phyloP scores from a whole-genome alignment of 345 rosid species.

The Gossypium mustelinum region DNA sequence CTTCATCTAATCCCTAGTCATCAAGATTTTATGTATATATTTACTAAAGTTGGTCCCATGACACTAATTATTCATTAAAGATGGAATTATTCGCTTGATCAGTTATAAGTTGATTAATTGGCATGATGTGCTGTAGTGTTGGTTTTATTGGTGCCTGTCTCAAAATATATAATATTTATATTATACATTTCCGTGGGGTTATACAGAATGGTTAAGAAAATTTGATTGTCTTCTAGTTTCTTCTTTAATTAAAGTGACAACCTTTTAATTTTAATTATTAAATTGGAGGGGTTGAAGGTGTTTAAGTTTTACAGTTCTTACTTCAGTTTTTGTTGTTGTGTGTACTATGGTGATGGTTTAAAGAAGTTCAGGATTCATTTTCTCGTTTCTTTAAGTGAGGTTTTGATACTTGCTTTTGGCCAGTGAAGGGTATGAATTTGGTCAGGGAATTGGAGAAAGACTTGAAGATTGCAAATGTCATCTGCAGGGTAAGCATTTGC shows the following conservation, averaged over 20 bases:
- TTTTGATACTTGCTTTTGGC: conserved; percentile 49
- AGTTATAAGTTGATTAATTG: background rate
- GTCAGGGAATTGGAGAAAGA: conserved; percentile 97
- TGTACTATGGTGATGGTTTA: background rate
- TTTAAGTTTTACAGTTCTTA: background rate
- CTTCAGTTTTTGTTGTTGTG: background rate
- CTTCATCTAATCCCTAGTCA: background rate
- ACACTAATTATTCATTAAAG: background rate
- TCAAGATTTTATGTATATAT: background rate
- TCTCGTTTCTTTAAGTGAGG: conserved; percentile 8
- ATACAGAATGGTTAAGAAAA: background rate
- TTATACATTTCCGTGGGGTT: background rate
- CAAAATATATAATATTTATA: background rate
- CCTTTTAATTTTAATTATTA: background rate
- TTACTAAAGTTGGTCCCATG: background rate
- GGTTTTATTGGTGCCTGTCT: conserved; percentile 7
- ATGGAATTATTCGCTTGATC: background rate
- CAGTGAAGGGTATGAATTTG: conserved; percentile 99
- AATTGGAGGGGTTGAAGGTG: background rate
- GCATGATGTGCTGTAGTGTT: background rate
- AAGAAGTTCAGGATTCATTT: conserved; percentile 5
- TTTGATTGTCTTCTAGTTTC: background rate
- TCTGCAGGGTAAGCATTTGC: conserved; percentile 70
- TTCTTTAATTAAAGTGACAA: background rate
- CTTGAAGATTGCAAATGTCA: conserved; percentile 91